phyloP scores from a whole-genome alignment of 306 rosid genomes.

The Prunus kanzakura region DNA sequence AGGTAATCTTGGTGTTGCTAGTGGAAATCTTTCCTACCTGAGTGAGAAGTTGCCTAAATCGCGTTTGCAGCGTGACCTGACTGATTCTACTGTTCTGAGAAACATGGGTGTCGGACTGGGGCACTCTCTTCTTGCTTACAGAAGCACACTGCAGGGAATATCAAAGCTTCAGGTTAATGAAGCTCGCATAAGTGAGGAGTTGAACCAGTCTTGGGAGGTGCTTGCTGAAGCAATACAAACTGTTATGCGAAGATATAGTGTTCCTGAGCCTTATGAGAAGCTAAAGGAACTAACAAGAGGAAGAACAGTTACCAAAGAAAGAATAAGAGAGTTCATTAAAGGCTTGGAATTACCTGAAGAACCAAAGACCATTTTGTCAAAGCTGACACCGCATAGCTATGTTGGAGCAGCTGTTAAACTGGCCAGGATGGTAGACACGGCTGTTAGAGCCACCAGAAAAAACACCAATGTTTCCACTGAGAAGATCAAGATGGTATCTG shows the following conservation, averaged over 20 bases:
- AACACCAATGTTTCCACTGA: background rate
- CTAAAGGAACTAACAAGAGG: slow-evolving; percentile 82
- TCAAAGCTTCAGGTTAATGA: slow-evolving; percentile 86
- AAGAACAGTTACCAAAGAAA: slow-evolving; percentile 64
- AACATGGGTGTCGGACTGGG: slow-evolving; percentile 88
- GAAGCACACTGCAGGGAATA: slow-evolving; percentile 79
- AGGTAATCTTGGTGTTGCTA: slow-evolving; percentile 89
- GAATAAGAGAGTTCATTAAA: slow-evolving; percentile 68
- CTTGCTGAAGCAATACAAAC: slow-evolving; percentile 96
- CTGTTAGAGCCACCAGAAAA: slow-evolving; percentile 36
- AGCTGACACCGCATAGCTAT: slow-evolving; percentile 64
- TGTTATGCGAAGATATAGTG: slow-evolving; percentile 80
- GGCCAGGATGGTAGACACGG: slow-evolving; percentile 55
- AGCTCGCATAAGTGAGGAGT: slow-evolving; percentile 71
- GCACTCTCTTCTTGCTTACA: slow-evolving; percentile 89
- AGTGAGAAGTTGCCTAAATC: slow-evolving; percentile 86
- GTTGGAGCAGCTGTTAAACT: slow-evolving; percentile 72
- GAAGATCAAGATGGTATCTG: slow-evolving; percentile 11
- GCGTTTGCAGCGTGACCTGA: slow-evolving; percentile 80
- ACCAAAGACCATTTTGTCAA: slow-evolving; percentile 56
- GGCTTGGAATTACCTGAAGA: slow-evolving; percentile 65
- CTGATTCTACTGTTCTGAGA: slow-evolving; percentile 94
- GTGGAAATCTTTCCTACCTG: slow-evolving; percentile 62
- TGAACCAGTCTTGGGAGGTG: slow-evolving; percentile 89
- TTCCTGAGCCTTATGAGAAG: slow-evolving; percentile 92